Percentiles rank a stretch among this genome's conserved stretches.
Conservation (phyloP, 106 monocot species). For the Dendrobium officinale region DNA sequence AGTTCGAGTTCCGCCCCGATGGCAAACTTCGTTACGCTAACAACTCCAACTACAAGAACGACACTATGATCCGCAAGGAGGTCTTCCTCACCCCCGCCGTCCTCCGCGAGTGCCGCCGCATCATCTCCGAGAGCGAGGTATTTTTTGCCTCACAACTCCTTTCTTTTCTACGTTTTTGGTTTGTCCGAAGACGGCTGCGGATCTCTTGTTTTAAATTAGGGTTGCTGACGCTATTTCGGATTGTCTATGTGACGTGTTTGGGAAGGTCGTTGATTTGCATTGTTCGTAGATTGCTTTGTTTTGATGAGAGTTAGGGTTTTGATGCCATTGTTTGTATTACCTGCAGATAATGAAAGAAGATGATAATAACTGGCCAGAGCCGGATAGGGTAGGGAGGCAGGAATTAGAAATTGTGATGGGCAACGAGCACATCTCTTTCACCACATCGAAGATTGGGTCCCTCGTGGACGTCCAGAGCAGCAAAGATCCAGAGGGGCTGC, state of each 20-base stretch:
- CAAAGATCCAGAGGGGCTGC: constrained; percentile 88
- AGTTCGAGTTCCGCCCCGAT: constrained; percentile 99
- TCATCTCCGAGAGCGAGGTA: constrained; percentile 87
- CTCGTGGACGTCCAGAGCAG: constrained; percentile 92
- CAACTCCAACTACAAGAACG: constrained; percentile 99
- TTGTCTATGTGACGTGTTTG: not conserved
- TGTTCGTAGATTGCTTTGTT: not conserved
- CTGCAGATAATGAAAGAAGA: constrained; percentile 94
- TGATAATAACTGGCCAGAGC: constrained; percentile 97
- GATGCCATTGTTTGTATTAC: not conserved
- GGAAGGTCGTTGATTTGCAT: not conserved
- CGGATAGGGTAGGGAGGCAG: constrained; percentile 84
- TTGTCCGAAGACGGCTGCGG: not conserved
- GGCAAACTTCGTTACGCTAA: constrained; percentile 96
- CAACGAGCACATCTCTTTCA: constrained; percentile 95
- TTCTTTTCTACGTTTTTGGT: not conserved
- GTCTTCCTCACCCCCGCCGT: constrained; percentile 86
- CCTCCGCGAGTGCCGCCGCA: constrained; percentile 86
- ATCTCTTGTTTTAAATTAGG: not conserved
- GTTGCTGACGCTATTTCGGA: constrained; percentile 5
- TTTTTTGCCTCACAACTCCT: not conserved
- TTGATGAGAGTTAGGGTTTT: not conserved
- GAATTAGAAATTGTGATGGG: constrained; percentile 98
- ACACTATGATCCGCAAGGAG: constrained; percentile 99
- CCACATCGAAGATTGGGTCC: constrained; percentile 94